Conservation (phyloP, 2,329 filamentous ascomycete genomes). For the Apiospora hydei region DNA sequence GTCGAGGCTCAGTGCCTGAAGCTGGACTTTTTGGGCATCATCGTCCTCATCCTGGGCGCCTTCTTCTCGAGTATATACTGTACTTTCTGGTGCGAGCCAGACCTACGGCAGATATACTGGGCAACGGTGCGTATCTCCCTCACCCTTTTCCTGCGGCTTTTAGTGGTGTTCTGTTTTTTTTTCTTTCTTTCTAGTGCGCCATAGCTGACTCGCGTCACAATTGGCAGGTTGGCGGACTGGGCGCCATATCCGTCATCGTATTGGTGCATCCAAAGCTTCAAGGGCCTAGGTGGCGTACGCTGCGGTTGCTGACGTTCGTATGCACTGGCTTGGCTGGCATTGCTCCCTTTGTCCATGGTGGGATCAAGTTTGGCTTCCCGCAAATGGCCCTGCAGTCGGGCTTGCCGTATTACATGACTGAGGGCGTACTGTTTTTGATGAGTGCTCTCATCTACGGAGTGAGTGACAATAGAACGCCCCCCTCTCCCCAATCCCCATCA, state of each 20-base stretch:
- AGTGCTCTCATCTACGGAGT: conserved; percentile 49
- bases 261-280: conserved; percentile 46
- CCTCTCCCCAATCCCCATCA: conserved; percentile 15
- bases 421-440: conserved; percentile 46
- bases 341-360: conserved; percentile 48
- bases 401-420: conserved; percentile 49
- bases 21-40: conserved; percentile 48
- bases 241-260: conserved; percentile 43
- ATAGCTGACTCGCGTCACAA: neutral
- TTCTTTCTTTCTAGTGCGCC: neutral
- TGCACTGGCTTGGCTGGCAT: conserved; percentile 48
- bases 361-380: conserved; percentile 45
- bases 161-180: no score
- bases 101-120: conserved; percentile 44
- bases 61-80: conserved; percentile 50
- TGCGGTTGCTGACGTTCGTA: conserved; percentile 47
- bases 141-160: neutral
- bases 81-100: conserved; percentile 48
- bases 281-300: conserved; percentile 44
- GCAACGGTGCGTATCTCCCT: conserved; percentile 40
- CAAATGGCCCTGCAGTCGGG: conserved; percentile 49
- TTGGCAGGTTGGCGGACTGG: conserved; percentile 45
- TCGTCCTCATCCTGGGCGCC: conserved; percentile 46
- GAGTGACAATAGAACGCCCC: conserved; percentile 34
- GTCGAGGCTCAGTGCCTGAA: conserved; percentile 46